A percentile compares a stretch with the other conserved stretches of the same genome.
Conservation (phyloP, 2,329 filamentous ascomycete species). For the Alternaria hordeiaustralica region DNA sequence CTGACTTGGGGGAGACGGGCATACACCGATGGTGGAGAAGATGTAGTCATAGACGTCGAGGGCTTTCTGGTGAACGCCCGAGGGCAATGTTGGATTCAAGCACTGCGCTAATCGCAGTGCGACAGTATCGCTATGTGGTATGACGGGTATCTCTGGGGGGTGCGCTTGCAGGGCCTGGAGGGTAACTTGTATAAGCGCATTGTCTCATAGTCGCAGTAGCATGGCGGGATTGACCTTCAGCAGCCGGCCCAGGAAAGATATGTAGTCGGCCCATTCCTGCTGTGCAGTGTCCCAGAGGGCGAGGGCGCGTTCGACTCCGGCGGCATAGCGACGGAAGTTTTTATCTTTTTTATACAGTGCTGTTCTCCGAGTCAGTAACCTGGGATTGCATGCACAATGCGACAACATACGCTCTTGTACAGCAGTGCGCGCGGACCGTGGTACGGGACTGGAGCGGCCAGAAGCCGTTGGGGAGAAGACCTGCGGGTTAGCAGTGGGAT, state of each 20-base stretch:
- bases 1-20: slow-evolving; percentile 21
- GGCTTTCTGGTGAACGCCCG: slow-evolving; percentile 96
- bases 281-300: slow-evolving; percentile 89
- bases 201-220: slow-evolving; percentile 12
- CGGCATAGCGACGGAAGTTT: slow-evolving; percentile 84
- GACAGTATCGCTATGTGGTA: slow-evolving; percentile 83
- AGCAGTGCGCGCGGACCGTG: slow-evolving; percentile 78
- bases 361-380: slow-evolving; percentile 43
- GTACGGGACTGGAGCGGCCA: slow-evolving; percentile 77
- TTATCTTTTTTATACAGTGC: slow-evolving; percentile 68
- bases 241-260: slow-evolving; percentile 90
- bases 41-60: slow-evolving; percentile 92
- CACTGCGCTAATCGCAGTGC: slow-evolving; percentile 95
- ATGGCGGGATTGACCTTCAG: slow-evolving; percentile 70
- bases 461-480: slow-evolving; percentile 78
- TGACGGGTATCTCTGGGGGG: slow-evolving; percentile 70
- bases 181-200: slow-evolving; percentile 32
- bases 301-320: slow-evolving; percentile 84
- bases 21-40: slow-evolving; percentile 81
- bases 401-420: slow-evolving; percentile 73
- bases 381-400: neutral
- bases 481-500: slow-evolving; percentile 45
- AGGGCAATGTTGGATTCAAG: slow-evolving; percentile 88
- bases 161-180: slow-evolving; percentile 84
- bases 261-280: slow-evolving; percentile 99